Evolutionary conservation across 192 early-diverging fungal species (phyloP), one percentile per base, ranked within the genome.

Genomic region (Linnemannia elongata): DNA sequence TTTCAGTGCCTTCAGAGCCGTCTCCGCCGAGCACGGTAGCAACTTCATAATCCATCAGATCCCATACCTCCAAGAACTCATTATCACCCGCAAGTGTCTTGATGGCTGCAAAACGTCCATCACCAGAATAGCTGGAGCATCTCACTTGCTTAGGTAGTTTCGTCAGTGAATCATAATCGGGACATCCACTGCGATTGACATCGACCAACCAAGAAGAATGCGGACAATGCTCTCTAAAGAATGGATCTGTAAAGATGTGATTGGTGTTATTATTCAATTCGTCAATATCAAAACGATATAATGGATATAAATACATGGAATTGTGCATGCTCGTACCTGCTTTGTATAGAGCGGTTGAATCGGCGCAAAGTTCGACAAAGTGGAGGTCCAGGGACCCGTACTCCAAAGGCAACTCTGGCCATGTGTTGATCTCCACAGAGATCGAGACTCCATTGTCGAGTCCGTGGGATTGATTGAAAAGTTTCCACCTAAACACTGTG

Each of bases 111-210:
- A 66, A 66, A 4, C 27, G n/a, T 15, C 60, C 60, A 66, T 66
- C 60, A 3, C 60, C 60, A 33, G 60, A 66, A 4, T 13, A 33
- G 15, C 27, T 35, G 12, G 0, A 4, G 60, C 35, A 15, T 13
- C 1, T 33, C 2, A 10, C 9, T 1, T 0, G 0, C 30, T 15
- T 66, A 0, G 35, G 1, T 30, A 0, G 3, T 3, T 33, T 2
- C 9, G 60, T 66, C 30, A 33, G 0, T 9, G 1, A 9, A 10
- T 13, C 27, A 12, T 66, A 66, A 2, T 66, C 60, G n/a, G 30
- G 10, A 13, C 30, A 33, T 35, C 1, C 60, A 15, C 60, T 66
- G 60, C 27, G 60, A 12, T 66, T 66, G 8, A 33, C 12, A 13
- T 66, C 60, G 27, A 33, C 33, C 8, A 66, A 4, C 60, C 60